phyloP scores from a whole-genome alignment of 2,329 filamentous ascomycete genomes.

The Thyridium curvatum region DNA sequence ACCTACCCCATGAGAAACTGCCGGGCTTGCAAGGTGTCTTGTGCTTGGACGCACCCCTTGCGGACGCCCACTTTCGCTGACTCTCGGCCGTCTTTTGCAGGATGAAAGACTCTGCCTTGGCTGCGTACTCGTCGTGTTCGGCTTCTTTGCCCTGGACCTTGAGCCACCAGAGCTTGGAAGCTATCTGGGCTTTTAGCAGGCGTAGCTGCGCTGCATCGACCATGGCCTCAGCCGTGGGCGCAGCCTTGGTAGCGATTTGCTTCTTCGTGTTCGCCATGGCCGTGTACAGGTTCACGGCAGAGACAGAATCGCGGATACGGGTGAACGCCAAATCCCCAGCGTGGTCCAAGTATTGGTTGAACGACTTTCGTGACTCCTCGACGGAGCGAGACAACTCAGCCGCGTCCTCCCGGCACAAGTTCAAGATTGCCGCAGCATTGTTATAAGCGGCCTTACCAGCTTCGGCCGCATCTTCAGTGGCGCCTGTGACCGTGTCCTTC shows the following conservation, averaged over 20 bases:
- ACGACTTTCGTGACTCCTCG: no score
- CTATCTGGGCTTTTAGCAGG: slow-evolving; percentile 9
- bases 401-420: no score
- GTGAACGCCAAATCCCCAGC: no score
- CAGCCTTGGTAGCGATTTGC: slow-evolving; percentile 11
- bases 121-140: slow-evolving; percentile 8
- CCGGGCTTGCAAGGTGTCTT: background rate
- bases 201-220: slow-evolving; percentile 1
- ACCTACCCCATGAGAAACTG: background rate
- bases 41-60: background rate
- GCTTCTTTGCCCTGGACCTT: slow-evolving; percentile 7
- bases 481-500: slow-evolving; percentile 33
- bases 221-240: background rate
- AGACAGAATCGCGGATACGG: background rate
- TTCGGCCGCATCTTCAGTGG: slow-evolving; percentile 25
- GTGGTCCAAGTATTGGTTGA: no score
- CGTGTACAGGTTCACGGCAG: no score
- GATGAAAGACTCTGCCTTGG: slow-evolving; percentile 6
- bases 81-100: slow-evolving; percentile 1
- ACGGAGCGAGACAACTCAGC: no score
- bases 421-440: background rate
- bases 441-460: slow-evolving; percentile 11
- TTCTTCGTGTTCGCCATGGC: background rate
- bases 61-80: background rate
- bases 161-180: slow-evolving; percentile 13